phyloP scores from a whole-genome alignment of 345 rosid species.

The Dipteronia dyeriana region DNA sequence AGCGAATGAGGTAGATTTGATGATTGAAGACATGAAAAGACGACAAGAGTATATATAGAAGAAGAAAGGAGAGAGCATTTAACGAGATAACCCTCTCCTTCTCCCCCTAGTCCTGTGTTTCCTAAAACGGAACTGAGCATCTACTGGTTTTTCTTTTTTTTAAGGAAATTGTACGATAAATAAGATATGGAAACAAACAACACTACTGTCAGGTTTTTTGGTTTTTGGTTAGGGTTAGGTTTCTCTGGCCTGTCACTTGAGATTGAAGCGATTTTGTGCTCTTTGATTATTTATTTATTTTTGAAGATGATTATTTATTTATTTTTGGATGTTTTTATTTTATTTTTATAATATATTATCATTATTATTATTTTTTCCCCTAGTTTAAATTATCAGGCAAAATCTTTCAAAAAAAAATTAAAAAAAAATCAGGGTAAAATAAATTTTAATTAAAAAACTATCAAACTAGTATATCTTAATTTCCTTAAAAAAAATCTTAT shows the following conservation, averaged over 20 bases:
- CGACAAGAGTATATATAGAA: conserved; percentile 16
- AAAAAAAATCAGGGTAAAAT: too few species aligned
- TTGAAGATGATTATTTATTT: too few species aligned
- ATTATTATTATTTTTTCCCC: too few species aligned
- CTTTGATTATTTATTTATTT: background rate
- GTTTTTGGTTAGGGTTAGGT: background rate
- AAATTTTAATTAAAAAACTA: too few species aligned
- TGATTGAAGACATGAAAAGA: conserved; percentile 80
- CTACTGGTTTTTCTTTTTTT: conserved; percentile 11
- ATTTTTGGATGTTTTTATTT: too few species aligned
- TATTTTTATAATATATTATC: too few species aligned
- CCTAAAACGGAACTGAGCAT: conserved; percentile 41
- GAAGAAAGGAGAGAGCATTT: conserved; percentile 51
- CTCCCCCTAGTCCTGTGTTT: conserved; percentile 34
- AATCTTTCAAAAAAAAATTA: too few species aligned
- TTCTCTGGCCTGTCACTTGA: background rate
- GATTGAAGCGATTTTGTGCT: background rate
- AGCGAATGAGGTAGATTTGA: conserved; percentile 27
- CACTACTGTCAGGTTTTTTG: background rate
- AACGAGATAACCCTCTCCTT: conserved; percentile 44
- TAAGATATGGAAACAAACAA: background rate
- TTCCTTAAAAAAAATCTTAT: too few species aligned
- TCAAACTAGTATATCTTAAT: too few species aligned
- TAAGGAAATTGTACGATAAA: background rate
- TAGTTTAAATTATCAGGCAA: too few species aligned